Percentiles rank a stretch among this genome's conserved stretches.
phyloP scores from a whole-genome alignment of 148 eudicot genomes.

The Amaranthus cruentus region DNA sequence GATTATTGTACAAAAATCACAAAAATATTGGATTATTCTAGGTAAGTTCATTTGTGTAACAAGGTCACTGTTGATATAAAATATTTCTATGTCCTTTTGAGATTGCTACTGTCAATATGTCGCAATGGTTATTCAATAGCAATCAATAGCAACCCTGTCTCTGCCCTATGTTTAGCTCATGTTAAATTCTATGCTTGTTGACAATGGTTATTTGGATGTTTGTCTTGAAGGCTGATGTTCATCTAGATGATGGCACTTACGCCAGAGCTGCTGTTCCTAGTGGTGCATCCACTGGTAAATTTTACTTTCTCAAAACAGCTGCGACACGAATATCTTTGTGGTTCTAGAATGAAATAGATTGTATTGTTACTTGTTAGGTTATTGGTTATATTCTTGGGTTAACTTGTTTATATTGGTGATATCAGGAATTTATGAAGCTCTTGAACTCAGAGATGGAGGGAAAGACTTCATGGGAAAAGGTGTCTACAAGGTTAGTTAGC shows the following conservation, averaged over 20 bases:
- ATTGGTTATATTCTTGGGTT: background rate
- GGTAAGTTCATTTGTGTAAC: background rate
- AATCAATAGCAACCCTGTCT: too few relatives aligned
- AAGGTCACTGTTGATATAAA: background rate
- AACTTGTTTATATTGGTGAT: background rate
- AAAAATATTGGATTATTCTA: too few relatives aligned
- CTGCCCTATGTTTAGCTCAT: too few relatives aligned
- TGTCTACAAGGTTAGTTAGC: slow-evolving; percentile 68
- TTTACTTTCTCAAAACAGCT: background rate
- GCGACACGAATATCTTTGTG: background rate
- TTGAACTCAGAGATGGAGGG: slow-evolving; percentile 94
- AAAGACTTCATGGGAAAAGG: slow-evolving; percentile 92
- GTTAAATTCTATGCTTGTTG: background rate
- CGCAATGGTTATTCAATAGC: too few relatives aligned
- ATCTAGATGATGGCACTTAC: slow-evolving; percentile 47
- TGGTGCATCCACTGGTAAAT: slow-evolving; percentile 97
- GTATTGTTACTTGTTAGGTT: background rate
- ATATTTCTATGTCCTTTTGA: background rate
- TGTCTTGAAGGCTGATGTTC: slow-evolving; percentile 56
- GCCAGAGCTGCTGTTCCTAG: slow-evolving; percentile 98
- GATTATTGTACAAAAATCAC: too few relatives aligned
- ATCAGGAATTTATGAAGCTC: slow-evolving; percentile 89
- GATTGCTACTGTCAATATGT: too few relatives aligned
- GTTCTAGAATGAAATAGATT: background rate
- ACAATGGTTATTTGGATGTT: background rate